Conservation (phyloP, 2,329 filamentous ascomycete species). For the Harringtonia lauricola region DNA sequence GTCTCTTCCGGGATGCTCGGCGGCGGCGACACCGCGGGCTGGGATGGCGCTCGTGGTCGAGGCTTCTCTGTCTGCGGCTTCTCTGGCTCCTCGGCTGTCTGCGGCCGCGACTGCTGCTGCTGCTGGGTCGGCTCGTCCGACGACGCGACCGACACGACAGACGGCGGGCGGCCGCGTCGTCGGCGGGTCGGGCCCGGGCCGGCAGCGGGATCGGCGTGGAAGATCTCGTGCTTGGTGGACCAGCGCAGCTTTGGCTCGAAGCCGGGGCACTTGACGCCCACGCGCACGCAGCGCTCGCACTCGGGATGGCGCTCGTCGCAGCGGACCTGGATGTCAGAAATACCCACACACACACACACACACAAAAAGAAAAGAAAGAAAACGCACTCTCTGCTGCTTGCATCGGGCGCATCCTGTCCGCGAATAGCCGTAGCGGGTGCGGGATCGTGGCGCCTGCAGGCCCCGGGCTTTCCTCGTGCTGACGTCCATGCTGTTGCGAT, state of each 20-base stretch:
- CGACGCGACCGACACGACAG: background rate
- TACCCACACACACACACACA: background rate
- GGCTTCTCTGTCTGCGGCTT: background rate
- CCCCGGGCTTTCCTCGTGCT: constrained; percentile 2
- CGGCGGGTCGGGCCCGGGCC: background rate
- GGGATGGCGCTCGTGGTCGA: background rate
- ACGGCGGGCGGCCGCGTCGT: background rate
- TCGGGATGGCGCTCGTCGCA: constrained; percentile 12
- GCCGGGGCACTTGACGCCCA: constrained; percentile 30
- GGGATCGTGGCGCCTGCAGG: constrained; percentile 4
- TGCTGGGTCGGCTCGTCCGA: background rate
- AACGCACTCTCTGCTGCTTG: constrained; percentile 11
- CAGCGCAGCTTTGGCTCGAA: constrained; percentile 34
- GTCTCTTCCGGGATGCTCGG: too few species aligned
- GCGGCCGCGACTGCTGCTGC: background rate
- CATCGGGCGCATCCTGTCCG: constrained; percentile 12
- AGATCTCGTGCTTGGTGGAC: constrained; percentile 36
- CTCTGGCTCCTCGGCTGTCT: too few species aligned
- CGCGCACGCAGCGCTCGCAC: constrained; percentile 30
- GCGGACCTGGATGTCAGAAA: constrained; percentile 7
- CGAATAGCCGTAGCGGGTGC: constrained; percentile 12
- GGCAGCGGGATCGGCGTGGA: background rate
- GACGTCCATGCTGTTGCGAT: background rate
- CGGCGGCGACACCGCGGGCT: too few species aligned
- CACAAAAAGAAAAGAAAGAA: too few species aligned